A percentile compares a stretch with the other conserved stretches of the same genome.
Evolutionary conservation across 192 early-diverging fungal genomes (phyloP).

Genomic region (Rhizophagus clarus): DNA sequence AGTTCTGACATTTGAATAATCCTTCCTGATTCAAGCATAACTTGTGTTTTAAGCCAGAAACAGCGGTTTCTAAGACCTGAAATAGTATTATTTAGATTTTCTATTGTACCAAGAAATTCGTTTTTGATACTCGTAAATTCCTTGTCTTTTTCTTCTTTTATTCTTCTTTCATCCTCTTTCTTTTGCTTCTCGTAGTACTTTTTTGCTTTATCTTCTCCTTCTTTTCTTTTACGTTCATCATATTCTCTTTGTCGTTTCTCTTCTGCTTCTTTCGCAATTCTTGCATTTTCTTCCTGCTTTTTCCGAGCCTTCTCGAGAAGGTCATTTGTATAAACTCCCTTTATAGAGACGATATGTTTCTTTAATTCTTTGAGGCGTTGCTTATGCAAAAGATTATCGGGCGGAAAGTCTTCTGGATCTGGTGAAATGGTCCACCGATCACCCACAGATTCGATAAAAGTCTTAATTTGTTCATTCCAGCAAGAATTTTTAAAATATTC

Average conservation of each 20-base stretch:
- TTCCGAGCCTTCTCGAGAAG: background rate
- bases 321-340: background rate
- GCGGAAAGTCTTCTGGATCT: background rate
- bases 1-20: too few relatives aligned
- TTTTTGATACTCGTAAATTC: too few relatives aligned
- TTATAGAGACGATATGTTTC: background rate
- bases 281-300: background rate
- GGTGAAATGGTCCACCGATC: constrained; percentile 5
- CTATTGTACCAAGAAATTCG: too few relatives aligned
- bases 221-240: background rate
- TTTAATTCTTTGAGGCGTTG: background rate
- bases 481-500: background rate
- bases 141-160: background rate
- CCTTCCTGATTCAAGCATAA: background rate
- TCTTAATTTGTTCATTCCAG: background rate
- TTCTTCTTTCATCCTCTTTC: background rate
- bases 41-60: background rate
- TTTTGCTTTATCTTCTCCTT: too few relatives aligned
- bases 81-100: too few relatives aligned
- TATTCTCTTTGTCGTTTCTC: background rate
- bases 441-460: background rate
- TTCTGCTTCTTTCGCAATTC: background rate
- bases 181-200: too few relatives aligned
- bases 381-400: background rate
- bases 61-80: too few relatives aligned